Percentiles rank a stretch among this genome's conserved stretches.
These are phyloP conservation scores for Lachancea sp. DNA, from an alignment of 805 yeast species.

Conservation along the genomic window DNA sequence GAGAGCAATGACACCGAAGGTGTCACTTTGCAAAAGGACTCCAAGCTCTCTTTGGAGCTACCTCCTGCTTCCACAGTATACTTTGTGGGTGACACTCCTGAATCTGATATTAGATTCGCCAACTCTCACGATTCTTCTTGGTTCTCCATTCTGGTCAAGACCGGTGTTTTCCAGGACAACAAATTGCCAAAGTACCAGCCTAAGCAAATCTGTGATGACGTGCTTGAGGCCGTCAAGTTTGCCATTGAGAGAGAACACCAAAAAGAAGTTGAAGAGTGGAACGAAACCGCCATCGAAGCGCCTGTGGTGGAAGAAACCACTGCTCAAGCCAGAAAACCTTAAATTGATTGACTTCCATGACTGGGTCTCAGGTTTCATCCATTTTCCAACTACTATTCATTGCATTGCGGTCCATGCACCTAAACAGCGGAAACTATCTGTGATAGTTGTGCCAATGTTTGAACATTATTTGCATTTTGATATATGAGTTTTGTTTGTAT, in stretches of 20 bases:
- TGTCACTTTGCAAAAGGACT: slow-evolving; percentile 40
- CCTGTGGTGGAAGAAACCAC: slow-evolving; percentile 39
- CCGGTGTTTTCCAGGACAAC: slow-evolving; percentile 82
- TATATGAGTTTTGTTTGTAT: not conserved
- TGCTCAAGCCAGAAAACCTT: not conserved
- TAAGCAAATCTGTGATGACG: slow-evolving; percentile 64
- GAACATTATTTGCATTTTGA: slow-evolving; percentile 1
- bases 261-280: slow-evolving; percentile 70
- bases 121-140: slow-evolving; percentile 79
- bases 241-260: slow-evolving; percentile 78
- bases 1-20: slow-evolving; percentile 32
- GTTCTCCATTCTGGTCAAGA: slow-evolving; percentile 78
- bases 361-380: too few species aligned
- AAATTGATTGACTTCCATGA: too few species aligned
- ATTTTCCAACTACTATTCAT: too few species aligned
- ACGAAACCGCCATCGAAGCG: slow-evolving; percentile 45
- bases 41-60: slow-evolving; percentile 45
- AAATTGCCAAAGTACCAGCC: slow-evolving; percentile 75
- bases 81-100: slow-evolving; percentile 88
- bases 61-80: slow-evolving; percentile 85
- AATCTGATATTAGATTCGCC: slow-evolving; percentile 81
- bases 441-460: not conserved
- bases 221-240: slow-evolving; percentile 73
- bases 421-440: not conserved
- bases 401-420: slow-evolving; percentile 3